Evolutionary conservation across 2,329 filamentous ascomycete genomes (phyloP).

Genomic region (Claviceps pusilla): DNA sequence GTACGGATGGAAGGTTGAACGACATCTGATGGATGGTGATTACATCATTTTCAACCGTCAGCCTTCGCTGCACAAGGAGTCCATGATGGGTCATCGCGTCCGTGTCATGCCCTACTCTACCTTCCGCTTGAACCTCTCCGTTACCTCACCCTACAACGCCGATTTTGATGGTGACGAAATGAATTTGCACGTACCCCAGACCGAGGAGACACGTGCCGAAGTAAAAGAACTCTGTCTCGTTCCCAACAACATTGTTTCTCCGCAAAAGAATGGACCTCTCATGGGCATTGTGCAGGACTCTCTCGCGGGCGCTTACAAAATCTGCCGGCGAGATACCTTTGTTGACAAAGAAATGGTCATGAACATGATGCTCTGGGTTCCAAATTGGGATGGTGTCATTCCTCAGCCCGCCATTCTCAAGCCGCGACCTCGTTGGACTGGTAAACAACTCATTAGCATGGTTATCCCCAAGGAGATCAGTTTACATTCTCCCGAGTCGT

Average conservation of each 20-base stretch:
- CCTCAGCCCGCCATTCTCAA: conserved; percentile 89
- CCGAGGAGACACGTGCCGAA: conserved; percentile 90
- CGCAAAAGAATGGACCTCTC: conserved; percentile 86
- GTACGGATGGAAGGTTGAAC: conserved; percentile 97
- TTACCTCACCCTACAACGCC: conserved; percentile 97
- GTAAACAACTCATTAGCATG: conserved; percentile 94
- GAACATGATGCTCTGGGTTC: conserved; percentile 95
- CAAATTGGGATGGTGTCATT: conserved; percentile 91
- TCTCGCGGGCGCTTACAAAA: conserved; percentile 89
- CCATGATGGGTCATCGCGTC: conserved; percentile 98
- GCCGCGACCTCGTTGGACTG: conserved; percentile 85
- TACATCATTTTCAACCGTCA: conserved; percentile 99
- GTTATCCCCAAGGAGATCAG: conserved; percentile 80
- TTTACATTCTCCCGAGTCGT: conserved; percentile 46
- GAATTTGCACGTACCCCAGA: conserved; percentile 98
- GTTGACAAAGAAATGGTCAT: conserved; percentile 82
- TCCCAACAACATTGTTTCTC: conserved; percentile 95
- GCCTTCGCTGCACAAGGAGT: conserved; percentile 96
- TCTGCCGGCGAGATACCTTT: conserved; percentile 85
- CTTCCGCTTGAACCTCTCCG: conserved; percentile 91
- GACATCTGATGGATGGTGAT: conserved; percentile 89
- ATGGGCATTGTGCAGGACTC: conserved; percentile 99
- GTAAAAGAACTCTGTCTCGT: conserved; percentile 91
- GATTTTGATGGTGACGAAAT: conserved; percentile 99
- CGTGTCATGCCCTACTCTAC: conserved; percentile 98